A percentile compares a stretch with the other conserved stretches of the same genome.
Evolutionary conservation across 805 yeast genomes (phyloP).

Genomic region (Candida alai): DNA sequence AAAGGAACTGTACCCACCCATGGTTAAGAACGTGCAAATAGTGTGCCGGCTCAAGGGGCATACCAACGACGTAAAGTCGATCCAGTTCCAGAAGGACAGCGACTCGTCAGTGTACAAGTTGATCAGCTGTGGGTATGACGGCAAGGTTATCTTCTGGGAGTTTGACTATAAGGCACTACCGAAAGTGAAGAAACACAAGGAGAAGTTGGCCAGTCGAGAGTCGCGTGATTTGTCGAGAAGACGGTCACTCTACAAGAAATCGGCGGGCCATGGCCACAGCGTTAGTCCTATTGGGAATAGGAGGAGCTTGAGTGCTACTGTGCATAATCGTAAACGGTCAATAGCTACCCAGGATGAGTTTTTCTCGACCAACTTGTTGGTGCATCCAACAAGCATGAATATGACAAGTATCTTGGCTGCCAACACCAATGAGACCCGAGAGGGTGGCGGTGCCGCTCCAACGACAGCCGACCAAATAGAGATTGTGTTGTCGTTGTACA

Average conservation of each 20-base stretch:
- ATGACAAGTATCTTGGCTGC: constrained; percentile 20
- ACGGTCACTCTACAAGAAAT: constrained; percentile 8
- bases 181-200: constrained; percentile 22
- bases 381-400: constrained; percentile 15
- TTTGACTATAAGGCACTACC: constrained; percentile 41
- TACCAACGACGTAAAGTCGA: constrained; percentile 29
- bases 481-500: constrained; percentile 29
- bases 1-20: constrained; percentile 23
- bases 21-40: constrained; percentile 33
- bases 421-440: constrained; percentile 1
- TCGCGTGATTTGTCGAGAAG: constrained; percentile 4
- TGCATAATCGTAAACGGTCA: constrained; percentile 8
- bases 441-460: constrained; percentile 1
- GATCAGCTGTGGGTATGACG: constrained; percentile 38
- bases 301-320: constrained; percentile 1
- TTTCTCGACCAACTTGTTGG: constrained; percentile 3
- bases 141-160: constrained; percentile 41
- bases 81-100: constrained; percentile 23
- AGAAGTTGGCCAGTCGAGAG: not conserved
- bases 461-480: constrained; percentile 17
- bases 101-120: constrained; percentile 25
- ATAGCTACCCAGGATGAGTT: constrained; percentile 3
- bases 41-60: constrained; percentile 39
- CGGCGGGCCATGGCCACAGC: constrained; percentile 3
- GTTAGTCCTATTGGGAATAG: constrained; percentile 6